Percentiles rank a stretch among this genome's conserved stretches.
Conservation (phyloP, 2,329 filamentous ascomycete species). For the Bipolaris sorokiniana region DNA sequence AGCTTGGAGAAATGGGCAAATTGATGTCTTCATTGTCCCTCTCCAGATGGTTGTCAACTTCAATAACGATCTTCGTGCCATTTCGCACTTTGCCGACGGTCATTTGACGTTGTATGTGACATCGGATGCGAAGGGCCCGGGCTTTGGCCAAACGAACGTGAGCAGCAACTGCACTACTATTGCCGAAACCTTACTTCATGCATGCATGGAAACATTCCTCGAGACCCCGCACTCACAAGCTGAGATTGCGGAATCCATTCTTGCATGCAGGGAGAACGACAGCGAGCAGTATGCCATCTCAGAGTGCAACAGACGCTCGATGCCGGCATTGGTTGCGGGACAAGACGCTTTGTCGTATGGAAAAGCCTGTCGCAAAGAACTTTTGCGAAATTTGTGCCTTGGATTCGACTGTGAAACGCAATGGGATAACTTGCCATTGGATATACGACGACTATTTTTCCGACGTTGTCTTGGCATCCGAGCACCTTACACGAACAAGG, state of each 20-base stretch:
- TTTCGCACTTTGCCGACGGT: constrained; percentile 42
- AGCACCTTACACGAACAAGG: constrained; percentile 49
- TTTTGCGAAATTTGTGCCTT: constrained; percentile 56
- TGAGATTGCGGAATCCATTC: constrained; percentile 41
- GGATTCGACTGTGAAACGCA: constrained; percentile 58
- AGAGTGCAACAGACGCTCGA: constrained; percentile 43
- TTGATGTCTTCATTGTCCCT: constrained; percentile 45
- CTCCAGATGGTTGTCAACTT: constrained; percentile 38
- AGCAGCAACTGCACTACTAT: constrained; percentile 44
- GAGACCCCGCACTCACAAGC: constrained; percentile 43
- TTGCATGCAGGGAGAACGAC: constrained; percentile 31
- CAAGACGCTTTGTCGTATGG: constrained; percentile 31
- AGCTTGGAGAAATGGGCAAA: constrained; percentile 42
- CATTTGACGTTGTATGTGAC: constrained; percentile 41
- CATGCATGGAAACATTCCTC: constrained; percentile 44
- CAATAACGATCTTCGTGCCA: constrained; percentile 47
- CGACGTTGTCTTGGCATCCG: constrained; percentile 54
- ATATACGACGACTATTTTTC: constrained; percentile 56
- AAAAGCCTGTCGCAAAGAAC: constrained; percentile 49
- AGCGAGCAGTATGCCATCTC: constrained; percentile 36
- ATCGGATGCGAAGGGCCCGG: constrained; percentile 36
- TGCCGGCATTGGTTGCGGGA: constrained; percentile 34
- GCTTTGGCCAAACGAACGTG: constrained; percentile 36
- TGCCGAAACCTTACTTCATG: constrained; percentile 45
- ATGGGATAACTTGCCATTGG: constrained; percentile 58